These are phyloP conservation scores for Curvularia eragrostidis DNA, from an alignment of 2,329 filamentous ascomycete genomes.

Conservation along the genomic window DNA sequence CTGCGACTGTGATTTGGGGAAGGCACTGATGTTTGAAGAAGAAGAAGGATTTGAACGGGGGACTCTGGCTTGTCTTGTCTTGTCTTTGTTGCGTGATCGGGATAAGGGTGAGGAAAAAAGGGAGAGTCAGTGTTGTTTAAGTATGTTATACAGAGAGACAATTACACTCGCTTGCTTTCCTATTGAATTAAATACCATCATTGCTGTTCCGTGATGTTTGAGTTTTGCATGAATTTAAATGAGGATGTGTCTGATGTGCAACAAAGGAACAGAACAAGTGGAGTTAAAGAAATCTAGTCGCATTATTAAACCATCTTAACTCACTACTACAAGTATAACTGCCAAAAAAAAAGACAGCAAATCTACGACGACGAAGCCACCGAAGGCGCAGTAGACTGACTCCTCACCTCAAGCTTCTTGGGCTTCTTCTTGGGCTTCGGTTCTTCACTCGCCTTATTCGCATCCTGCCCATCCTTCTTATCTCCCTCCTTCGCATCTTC, in stretches of 20 bases:
- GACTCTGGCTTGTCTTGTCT: too few relatives aligned
- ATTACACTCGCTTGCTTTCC: too few relatives aligned
- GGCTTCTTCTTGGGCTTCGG: conserved; percentile 47
- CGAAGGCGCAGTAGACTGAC: conserved; percentile 20
- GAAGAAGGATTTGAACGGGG: too few relatives aligned
- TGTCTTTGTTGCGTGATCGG: too few relatives aligned
- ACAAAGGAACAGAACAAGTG: too few relatives aligned
- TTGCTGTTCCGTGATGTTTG: too few relatives aligned
- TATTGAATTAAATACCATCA: too few relatives aligned
- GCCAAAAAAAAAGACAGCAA: not conserved
- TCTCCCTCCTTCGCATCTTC: not conserved
- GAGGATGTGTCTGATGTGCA: too few relatives aligned
- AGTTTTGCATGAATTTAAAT: too few relatives aligned
- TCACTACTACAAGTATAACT: not conserved
- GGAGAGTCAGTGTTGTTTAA: too few relatives aligned
- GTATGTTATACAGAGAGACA: too few relatives aligned
- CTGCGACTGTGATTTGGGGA: conserved; percentile 15
- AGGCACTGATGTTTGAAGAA: conserved; percentile 1
- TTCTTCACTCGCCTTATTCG: conserved; percentile 7
- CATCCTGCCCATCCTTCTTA: not conserved
- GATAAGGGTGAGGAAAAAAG: too few relatives aligned
- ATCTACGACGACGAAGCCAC: not conserved
- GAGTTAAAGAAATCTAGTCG: not conserved
- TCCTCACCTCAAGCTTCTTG: conserved; percentile 47
- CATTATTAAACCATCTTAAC: not conserved